Evolutionary conservation across 2,329 filamentous ascomycete species (phyloP).

Genomic region (Simplicillium aogashimaense): DNA sequence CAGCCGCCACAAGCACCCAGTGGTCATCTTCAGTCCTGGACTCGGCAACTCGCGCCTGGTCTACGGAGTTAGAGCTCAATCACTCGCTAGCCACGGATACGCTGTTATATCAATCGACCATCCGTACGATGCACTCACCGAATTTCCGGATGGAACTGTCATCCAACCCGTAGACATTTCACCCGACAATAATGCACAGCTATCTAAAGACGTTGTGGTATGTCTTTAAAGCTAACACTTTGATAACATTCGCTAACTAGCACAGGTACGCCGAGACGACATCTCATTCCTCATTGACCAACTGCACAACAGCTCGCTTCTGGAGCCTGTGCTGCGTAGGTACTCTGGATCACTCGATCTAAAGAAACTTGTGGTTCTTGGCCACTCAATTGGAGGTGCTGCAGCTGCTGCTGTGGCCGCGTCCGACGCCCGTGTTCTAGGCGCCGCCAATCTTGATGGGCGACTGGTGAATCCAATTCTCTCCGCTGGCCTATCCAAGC

Average conservation of each 20-base stretch:
- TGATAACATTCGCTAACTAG: background rate
- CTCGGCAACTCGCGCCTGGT: slow-evolving; percentile 24
- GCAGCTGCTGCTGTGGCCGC: slow-evolving; percentile 18
- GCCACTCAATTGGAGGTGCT: slow-evolving; percentile 25
- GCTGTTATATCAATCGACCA: slow-evolving; percentile 36
- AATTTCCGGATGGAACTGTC: slow-evolving; percentile 27
- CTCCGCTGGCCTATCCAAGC: slow-evolving; percentile 10
- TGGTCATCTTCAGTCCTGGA: slow-evolving; percentile 31
- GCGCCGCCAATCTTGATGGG: slow-evolving; percentile 28
- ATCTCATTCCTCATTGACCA: slow-evolving; percentile 21
- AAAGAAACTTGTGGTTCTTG: slow-evolving; percentile 16
- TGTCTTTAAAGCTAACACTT: background rate
- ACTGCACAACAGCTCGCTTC: slow-evolving; percentile 9
- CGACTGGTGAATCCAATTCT: slow-evolving; percentile 11
- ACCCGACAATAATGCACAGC: slow-evolving; percentile 6
- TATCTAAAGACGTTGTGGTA: slow-evolving; percentile 2
- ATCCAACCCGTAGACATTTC: slow-evolving; percentile 10
- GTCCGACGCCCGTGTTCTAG: slow-evolving; percentile 19
- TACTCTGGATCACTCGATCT: slow-evolving; percentile 11
- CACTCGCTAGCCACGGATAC: slow-evolving; percentile 33
- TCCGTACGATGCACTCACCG: slow-evolving; percentile 29
- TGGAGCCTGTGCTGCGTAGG: background rate
- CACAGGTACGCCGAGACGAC: slow-evolving; percentile 20
- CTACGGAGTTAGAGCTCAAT: slow-evolving; percentile 26
- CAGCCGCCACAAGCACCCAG: slow-evolving; percentile 9